Conservation (phyloP, 2,329 filamentous ascomycete species). For the Ophioceras dolichostomum region DNA sequence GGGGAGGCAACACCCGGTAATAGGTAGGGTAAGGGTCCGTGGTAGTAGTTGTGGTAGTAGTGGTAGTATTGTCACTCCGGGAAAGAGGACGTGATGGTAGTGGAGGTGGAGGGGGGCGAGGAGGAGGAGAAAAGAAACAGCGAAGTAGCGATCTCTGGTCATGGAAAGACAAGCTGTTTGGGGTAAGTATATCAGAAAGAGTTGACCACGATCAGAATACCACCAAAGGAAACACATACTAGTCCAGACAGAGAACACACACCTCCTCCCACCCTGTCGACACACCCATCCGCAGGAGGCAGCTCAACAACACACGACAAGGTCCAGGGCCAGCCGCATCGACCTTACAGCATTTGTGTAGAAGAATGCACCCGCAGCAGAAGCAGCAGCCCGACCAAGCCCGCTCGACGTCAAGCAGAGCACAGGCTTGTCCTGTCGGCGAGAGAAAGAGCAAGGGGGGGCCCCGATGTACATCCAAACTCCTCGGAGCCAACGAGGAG, state of each 20-base stretch:
- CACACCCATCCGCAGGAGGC: too few relatives aligned
- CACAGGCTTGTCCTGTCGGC: too few relatives aligned
- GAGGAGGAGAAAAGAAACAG: neutral
- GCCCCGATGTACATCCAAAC: neutral
- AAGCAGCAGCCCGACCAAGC: too few relatives aligned
- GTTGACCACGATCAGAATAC: neutral
- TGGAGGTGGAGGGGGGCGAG: neutral
- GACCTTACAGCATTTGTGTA: too few relatives aligned
- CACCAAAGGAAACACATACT: neutral
- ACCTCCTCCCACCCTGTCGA: too few relatives aligned
- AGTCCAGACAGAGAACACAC: too few relatives aligned
- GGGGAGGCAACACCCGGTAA: too few relatives aligned
- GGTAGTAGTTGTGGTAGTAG: neutral
- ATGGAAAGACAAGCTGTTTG: neutral
- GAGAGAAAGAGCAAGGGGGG: neutral
- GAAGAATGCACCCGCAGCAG: too few relatives aligned
- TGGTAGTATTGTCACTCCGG: neutral
- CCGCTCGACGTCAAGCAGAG: too few relatives aligned
- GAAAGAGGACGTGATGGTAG: neutral
- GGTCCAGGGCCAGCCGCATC: neutral
- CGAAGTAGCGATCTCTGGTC: too few relatives aligned
- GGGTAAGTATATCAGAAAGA: neutral
- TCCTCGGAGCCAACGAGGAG: too few relatives aligned
- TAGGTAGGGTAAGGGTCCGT: neutral
- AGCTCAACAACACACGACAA: neutral